Conservation (phyloP, 2,329 filamentous ascomycete genomes). For the Stenocarpella maydis region DNA sequence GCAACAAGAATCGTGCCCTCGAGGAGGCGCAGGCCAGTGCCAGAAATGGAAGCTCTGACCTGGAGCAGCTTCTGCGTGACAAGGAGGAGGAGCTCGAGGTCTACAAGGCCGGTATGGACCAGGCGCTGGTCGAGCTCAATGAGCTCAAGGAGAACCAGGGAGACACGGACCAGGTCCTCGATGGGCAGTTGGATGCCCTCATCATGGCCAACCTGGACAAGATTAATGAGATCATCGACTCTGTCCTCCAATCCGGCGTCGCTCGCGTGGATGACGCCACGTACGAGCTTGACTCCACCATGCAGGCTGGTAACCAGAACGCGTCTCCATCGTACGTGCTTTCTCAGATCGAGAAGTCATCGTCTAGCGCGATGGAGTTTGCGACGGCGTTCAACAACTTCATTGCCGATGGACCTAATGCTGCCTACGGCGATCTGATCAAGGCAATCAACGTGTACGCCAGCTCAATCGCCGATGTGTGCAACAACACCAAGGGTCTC, state of each 20-base stretch:
- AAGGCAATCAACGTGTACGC: conserved; percentile 91
- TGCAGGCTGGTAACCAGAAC: conserved; percentile 99
- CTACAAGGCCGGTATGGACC: conserved; percentile 97
- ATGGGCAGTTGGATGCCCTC: conserved; percentile 90
- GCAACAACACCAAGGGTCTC: conserved; percentile 96
- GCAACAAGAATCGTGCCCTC: conserved; percentile 85
- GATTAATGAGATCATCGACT: conserved; percentile 98
- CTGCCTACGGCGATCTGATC: conserved; percentile 89
- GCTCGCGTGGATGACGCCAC: conserved; percentile 94
- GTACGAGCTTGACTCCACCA: conserved; percentile 95
- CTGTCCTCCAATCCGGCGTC: conserved; percentile 90
- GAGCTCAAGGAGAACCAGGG: conserved; percentile 81
- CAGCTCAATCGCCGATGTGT: conserved; percentile 89
- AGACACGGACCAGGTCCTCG: conserved; percentile 80
- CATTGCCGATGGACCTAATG: conserved; percentile 94
- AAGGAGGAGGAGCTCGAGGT: conserved; percentile 99
- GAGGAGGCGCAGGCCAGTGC: conserved; percentile 84
- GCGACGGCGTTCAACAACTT: conserved; percentile 98
- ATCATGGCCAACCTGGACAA: conserved; percentile 87
- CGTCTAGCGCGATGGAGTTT: conserved; percentile 93
- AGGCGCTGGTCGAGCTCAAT: conserved; percentile 90
- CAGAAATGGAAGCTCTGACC: conserved; percentile 82
- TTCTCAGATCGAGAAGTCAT: conserved; percentile 97
- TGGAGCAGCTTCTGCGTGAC: conserved; percentile 85
- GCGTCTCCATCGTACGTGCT: conserved; percentile 93